Base-by-base conservation (phyloP, 2,329 filamentous ascomycete species). In the Kalaharituber pfeilii region DNA sequence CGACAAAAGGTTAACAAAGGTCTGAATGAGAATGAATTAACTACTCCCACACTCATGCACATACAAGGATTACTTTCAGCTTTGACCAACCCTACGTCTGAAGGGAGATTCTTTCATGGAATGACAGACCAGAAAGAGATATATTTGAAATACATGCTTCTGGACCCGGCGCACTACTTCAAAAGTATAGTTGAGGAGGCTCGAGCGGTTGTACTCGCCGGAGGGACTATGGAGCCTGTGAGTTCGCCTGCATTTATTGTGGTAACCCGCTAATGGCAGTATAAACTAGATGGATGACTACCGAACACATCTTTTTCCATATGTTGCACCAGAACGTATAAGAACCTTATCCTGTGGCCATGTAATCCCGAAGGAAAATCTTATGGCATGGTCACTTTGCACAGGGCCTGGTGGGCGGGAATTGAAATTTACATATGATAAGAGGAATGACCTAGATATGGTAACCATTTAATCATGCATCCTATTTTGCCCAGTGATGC, bases 221-320 rank as follows among this genome's bases (percentile, higher is more conserved):
- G 91, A 55, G 91, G 91, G 22, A 98, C 91, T 25, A 96, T 98
- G 91, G 94, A 91, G 2, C 91, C 91, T 0, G 75, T 77, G 66
- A 64, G 49, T 47, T 44, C 27, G 5, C 18, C 27, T n/a, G 18
- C 20, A 22, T 53, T 49, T 6, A 24, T 13, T 20, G 25, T 24
- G 42, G 18, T 54, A 47, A 53, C 25, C 25, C 18, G 13, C 22
- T 28, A 53, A 39, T 53, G 47, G 60, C 63, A 22, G 33, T 63
- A 27, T 26, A 29, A 2, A 4, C 6, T 56, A 76, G 68, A 94
- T 96, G 72, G 78, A 82, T 24, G 91, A 96, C 69, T 98, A 94
- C 68, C 80, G 77, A 30, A 76, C 82, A 3, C 85, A 95, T 63
- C 73, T 98, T 0, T 91, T 98, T 58, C 84, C 89, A 0, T 82